Base-by-base conservation (phyloP, 2,329 filamentous ascomycete species). In the Blastomyces parvus region DNA sequence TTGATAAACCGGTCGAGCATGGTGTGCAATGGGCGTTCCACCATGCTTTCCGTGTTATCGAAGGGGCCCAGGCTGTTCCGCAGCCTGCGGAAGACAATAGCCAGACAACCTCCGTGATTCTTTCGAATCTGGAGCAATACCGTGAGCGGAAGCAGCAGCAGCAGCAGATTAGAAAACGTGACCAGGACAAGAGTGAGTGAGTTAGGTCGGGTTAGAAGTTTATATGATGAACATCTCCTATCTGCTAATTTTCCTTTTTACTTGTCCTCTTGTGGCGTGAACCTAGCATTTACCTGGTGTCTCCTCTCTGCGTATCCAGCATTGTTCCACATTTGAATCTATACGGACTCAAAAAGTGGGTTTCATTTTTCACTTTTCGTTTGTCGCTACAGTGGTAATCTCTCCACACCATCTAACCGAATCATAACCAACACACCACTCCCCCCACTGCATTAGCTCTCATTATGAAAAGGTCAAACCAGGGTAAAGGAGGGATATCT, bases 21-120 rank as follows among this genome's bases (percentile, higher is more conserved):
- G 91, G 89, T 0, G 90, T 96, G 0, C 92, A 97, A 72, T 97
- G 88, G 88, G 75, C 83, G 2, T 97, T 97, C 79, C 89, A 96
- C 70, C 89, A 87, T 69, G 89, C 83, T 0, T 94, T 97, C 72
- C 83, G 86, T 72, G 74, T 83, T 0, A 83, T 91, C 63, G 91
- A 90, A 3, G 92, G 85, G 0, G 80, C 82, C 59, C 76, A 80
- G 56, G 84, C 84, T 19, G 83, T 86, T 64, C 52, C 62, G 61
- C 64, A 61, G 6, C 63, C 67, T 36, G 36, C 22, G 9, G 55
- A 68, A 70, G 42, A 59, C 19, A 40, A 59, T 22, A 46, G 46
- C 25, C 59, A 53, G 44, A 56, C 48, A 22, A 52, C 61, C 8
- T 59, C 66, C 1, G 66, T 66, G 27, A 67, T 72, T 0, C 65